Evolutionary conservation across 2,329 filamentous ascomycete genomes (phyloP), one percentile per base, ranked within the genome.

Genomic region (Colletotrichum caudatum): DNA sequence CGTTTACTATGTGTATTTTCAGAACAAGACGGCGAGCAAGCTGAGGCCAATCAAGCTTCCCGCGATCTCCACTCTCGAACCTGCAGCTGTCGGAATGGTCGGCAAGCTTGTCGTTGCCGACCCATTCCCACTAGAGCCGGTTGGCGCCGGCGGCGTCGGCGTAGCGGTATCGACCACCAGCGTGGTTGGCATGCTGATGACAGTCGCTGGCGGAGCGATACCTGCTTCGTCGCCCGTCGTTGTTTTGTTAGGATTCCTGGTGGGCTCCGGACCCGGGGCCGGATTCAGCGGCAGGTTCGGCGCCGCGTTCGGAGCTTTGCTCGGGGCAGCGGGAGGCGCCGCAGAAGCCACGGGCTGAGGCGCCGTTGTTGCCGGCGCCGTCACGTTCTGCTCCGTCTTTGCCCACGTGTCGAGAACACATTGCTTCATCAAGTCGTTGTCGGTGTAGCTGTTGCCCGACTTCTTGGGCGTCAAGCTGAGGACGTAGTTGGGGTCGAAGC

Each of bases 391-490:
- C 39, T 69, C 70, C 14, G 64, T 66, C 8, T 64, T 66, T 0
- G 62, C 29, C 70, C 70, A 72, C 2, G 70, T 69, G 46, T 74
- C 78, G n/a, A 85, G 74, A 8, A 85, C 77, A 73, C 84, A 86
- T 73, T 83, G 73, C 56, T 79, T 79, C 81, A 84, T 81, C 39
- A 86, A 75, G n/a, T 80, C 72, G 72, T 81, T 84, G 74, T 86
- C 82, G 53, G 65, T 74, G 64, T 77, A 81, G 46, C 69, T 74
- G 44, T 77, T 78, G 26, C 77, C 76, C 35, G 78, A 76, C 53
- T 74, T 77, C 14, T 76, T 76, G 0, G 84, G 84, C 33, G 84
- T 84, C n/a, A 85, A 75, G 41, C 80, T 82, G 57, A 86, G 75
- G 50, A 85, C 74, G 69, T 86, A 85, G 3, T 78, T 78, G 7